Evolutionary conservation across 2,329 filamentous ascomycete species (phyloP).

Genomic region (Apiospora hydei): DNA sequence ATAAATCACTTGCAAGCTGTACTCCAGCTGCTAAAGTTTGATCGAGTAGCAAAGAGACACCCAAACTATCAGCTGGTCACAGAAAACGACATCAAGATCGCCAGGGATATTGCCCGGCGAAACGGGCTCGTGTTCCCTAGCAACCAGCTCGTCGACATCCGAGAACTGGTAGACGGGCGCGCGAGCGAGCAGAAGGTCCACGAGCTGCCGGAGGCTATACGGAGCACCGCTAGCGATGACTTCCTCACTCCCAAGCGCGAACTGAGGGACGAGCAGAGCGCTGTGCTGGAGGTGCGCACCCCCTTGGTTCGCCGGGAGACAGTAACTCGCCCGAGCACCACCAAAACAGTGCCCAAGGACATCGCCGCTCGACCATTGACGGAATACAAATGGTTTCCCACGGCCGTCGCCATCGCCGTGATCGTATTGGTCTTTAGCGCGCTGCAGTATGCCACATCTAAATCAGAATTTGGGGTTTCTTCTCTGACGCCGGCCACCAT

Average conservation of each 20-base stretch:
- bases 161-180: neutral
- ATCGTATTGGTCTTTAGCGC: too few species aligned
- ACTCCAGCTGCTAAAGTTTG: neutral
- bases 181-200: neutral
- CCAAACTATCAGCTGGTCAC: neutral
- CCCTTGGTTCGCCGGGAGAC: too few species aligned
- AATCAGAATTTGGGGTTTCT: too few species aligned
- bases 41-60: neutral
- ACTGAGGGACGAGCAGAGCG: too few species aligned
- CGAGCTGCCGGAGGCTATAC: neutral
- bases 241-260: neutral
- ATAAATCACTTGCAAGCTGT: too few species aligned
- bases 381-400: too few species aligned
- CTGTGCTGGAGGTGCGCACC: neutral
- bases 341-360: too few species aligned
- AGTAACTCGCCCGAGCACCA: too few species aligned
- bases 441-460: too few species aligned
- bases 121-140: neutral
- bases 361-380: too few species aligned
- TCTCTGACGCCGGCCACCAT: too few species aligned
- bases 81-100: neutral
- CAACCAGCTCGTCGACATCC: neutral
- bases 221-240: neutral
- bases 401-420: too few species aligned
- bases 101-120: neutral